These are phyloP conservation scores for Venturia oleaginea DNA, from an alignment of 2,329 filamentous ascomycete species.

Conservation along the genomic window DNA sequence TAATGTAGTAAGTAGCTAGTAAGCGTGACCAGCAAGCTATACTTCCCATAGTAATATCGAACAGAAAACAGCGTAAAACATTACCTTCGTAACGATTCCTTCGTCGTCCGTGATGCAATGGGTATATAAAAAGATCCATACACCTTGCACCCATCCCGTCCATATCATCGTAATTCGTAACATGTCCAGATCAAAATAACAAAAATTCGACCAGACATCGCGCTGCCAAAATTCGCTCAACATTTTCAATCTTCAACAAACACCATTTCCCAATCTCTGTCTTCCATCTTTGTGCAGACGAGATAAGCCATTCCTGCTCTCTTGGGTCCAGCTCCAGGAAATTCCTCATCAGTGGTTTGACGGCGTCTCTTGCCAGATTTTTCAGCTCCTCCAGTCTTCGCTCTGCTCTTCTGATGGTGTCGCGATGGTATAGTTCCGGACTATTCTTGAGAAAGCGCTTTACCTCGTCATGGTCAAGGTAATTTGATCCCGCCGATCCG, in stretches of 20 bases:
- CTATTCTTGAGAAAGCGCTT: conserved; percentile 82
- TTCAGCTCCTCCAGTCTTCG: conserved; percentile 83
- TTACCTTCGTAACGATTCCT: neutral
- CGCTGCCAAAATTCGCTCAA: neutral
- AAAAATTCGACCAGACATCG: neutral
- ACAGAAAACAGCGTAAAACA: neutral
- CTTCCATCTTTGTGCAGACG: conserved; percentile 55
- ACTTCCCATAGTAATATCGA: neutral
- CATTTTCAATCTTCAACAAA: conserved; percentile 12
- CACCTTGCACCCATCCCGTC: conserved; percentile 5
- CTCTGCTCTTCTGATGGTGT: conserved; percentile 81
- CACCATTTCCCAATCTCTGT: conserved; percentile 54
- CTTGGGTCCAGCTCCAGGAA: conserved; percentile 69
- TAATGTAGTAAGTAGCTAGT: neutral
- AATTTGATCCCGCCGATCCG: conserved; percentile 54
- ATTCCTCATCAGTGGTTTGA: conserved; percentile 78
- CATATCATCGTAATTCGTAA: conserved; percentile 6
- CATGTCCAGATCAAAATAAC: neutral
- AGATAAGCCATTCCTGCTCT: conserved; percentile 48
- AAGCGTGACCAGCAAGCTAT: neutral
- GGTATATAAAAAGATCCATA: conserved; percentile 6
- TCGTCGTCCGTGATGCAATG: neutral
- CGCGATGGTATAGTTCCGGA: conserved; percentile 73
- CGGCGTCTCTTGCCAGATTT: conserved; percentile 68
- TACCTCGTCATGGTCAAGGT: conserved; percentile 76